Evolutionary conservation across 768 basidiomycete species (phyloP).

Genomic region (Auricularia heimuer): DNA sequence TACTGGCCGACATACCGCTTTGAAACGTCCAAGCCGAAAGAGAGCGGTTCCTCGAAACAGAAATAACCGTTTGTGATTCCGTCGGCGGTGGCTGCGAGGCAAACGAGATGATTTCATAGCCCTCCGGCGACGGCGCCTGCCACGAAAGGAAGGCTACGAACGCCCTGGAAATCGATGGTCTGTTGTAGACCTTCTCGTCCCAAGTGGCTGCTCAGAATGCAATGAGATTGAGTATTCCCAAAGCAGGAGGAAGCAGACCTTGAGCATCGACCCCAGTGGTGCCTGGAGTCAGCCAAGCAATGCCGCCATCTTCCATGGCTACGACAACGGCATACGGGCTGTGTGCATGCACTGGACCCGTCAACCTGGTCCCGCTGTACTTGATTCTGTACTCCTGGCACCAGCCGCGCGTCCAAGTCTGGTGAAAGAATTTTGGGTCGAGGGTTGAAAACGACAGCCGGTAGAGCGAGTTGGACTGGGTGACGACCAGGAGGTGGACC

Average conservation of each 20-base stretch:
- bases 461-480: conserved; percentile 60
- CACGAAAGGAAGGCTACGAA: too few relatives aligned
- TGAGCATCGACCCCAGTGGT: neutral
- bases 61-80: conserved; percentile 67
- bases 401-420: conserved; percentile 23
- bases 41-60: conserved; percentile 78
- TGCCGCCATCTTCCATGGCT: conserved; percentile 10
- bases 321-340: conserved; percentile 14
- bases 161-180: too few relatives aligned
- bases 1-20: conserved; percentile 58
- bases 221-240: too few relatives aligned
- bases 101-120: conserved; percentile 44
- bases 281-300: conserved; percentile 9
- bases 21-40: conserved; percentile 69
- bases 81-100: conserved; percentile 68
- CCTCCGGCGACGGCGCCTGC: conserved; percentile 30
- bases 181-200: too few relatives aligned
- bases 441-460: conserved; percentile 57
- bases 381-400: conserved; percentile 57
- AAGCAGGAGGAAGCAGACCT: neutral
- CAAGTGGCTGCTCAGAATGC: too few relatives aligned
- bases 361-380: conserved; percentile 29
- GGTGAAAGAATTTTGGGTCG: conserved; percentile 12
- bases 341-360: conserved; percentile 25
- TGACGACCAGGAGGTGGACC: conserved; percentile 64